These are phyloP conservation scores for Anacardium occidentale DNA, from an alignment of 345 rosid species.

Conservation along the genomic window DNA sequence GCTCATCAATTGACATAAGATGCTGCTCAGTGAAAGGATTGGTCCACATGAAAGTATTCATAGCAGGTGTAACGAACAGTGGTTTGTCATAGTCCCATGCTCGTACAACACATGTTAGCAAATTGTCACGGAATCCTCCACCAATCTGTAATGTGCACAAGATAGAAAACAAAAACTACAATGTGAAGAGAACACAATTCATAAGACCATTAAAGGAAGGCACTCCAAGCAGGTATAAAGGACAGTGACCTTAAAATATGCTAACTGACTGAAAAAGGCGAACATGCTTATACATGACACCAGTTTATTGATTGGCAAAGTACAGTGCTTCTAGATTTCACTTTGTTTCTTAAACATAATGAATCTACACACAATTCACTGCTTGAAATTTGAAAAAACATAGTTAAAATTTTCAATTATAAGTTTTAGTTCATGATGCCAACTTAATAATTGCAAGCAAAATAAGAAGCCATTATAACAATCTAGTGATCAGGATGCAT, in stretches of 20 bases:
- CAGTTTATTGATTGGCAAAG: background rate
- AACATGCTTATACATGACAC: background rate
- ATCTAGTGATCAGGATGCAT: background rate
- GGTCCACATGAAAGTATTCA: slow-evolving; percentile 92
- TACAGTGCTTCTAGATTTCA: background rate
- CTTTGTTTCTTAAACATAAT: background rate
- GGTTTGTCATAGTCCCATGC: slow-evolving; percentile 94
- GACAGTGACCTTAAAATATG: background rate
- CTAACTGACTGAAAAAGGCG: background rate
- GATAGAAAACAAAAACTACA: background rate
- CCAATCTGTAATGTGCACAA: slow-evolving; percentile 62
- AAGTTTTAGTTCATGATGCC: background rate
- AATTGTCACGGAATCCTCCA: slow-evolving; percentile 87
- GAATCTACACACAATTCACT: background rate
- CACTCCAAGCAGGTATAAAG: slow-evolving; percentile 6
- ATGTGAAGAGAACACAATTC: background rate
- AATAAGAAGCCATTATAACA: background rate
- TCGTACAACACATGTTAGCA: slow-evolving; percentile 80
- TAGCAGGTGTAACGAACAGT: slow-evolving; percentile 76
- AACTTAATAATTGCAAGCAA: background rate
- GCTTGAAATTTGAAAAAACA: background rate
- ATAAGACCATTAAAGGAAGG: background rate
- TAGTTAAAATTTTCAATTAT: background rate
- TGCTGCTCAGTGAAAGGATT: slow-evolving; percentile 90
- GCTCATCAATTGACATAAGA: slow-evolving; percentile 75